A percentile compares a stretch with the other conserved stretches of the same genome.
These are phyloP conservation scores for Sporothrix schenckii DNA, from an alignment of 2,329 filamentous ascomycete genomes.

Conservation along the genomic window DNA sequence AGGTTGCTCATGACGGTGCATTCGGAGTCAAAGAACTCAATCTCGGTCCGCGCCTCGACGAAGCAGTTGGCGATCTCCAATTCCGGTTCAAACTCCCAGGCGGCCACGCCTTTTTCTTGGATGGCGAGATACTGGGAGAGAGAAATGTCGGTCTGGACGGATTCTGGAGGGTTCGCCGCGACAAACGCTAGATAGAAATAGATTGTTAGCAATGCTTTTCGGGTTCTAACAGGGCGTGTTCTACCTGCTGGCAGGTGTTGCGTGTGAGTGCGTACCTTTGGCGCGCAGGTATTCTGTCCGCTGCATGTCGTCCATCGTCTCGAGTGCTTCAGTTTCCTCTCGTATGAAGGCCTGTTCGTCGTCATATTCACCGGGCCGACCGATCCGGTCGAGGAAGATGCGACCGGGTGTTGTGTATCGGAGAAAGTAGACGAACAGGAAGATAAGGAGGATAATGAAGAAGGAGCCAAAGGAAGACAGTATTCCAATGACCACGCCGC, in stretches of 20 bases:
- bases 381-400: slow-evolving; percentile 91
- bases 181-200: slow-evolving; percentile 70
- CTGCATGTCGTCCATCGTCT: slow-evolving; percentile 92
- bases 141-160: slow-evolving; percentile 93
- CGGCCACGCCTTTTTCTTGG: slow-evolving; percentile 98
- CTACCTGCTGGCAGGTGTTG: neutral
- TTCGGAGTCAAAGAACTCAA: slow-evolving; percentile 98
- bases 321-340: slow-evolving; percentile 93
- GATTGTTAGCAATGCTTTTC: neutral
- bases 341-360: slow-evolving; percentile 93
- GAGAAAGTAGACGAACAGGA: slow-evolving; percentile 88
- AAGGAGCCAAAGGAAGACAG: slow-evolving; percentile 93
- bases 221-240: neutral
- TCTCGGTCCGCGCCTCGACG: slow-evolving; percentile 92
- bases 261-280: slow-evolving; percentile 67
- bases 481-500: slow-evolving; percentile 90
- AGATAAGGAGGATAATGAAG: slow-evolving; percentile 76
- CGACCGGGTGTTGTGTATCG: slow-evolving; percentile 84
- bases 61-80: slow-evolving; percentile 98
- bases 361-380: slow-evolving; percentile 92
- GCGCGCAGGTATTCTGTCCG: slow-evolving; percentile 89
- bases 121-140: slow-evolving; percentile 97
- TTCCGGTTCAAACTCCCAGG: slow-evolving; percentile 99
- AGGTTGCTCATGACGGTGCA: slow-evolving; percentile 97
- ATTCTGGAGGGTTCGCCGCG: slow-evolving; percentile 91